phyloP scores from a whole-genome alignment of 345 rosid genomes.

The Ricinus communis region DNA sequence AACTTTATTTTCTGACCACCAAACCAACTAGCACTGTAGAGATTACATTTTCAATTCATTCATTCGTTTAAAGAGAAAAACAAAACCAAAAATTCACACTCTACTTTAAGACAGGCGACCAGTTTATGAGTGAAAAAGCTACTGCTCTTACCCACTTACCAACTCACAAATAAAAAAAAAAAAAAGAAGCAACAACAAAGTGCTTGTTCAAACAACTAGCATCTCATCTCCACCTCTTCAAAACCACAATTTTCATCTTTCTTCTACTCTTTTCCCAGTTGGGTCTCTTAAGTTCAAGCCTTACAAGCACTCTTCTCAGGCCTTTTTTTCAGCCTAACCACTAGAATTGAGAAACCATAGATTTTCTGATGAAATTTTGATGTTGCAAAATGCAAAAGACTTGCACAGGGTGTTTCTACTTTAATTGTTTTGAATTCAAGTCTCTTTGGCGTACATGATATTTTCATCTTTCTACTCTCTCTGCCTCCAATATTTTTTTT shows the following conservation, averaged over 20 bases:
- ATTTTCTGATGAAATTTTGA: neutral
- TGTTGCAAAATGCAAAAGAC: neutral
- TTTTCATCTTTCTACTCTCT: neutral
- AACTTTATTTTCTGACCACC: conserved; percentile 22
- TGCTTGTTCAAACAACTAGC: conserved; percentile 55
- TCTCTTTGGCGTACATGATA: neutral
- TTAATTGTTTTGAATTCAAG: neutral
- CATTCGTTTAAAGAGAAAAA: neutral
- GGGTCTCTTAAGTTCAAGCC: conserved; percentile 29
- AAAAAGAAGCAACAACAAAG: conserved; percentile 24
- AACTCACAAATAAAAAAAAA: neutral
- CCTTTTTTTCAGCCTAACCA: conserved; percentile 21
- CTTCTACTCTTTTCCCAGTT: conserved; percentile 28
- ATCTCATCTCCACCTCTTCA: conserved; percentile 37
- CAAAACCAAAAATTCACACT: neutral
- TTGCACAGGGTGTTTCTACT: neutral
- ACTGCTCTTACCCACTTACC: neutral
- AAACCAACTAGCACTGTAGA: conserved; percentile 13
- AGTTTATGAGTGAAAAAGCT: conserved; percentile 17
- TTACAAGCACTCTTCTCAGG: conserved; percentile 37
- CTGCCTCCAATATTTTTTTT: neutral
- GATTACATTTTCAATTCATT: neutral
- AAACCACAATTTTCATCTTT: conserved; percentile 20
- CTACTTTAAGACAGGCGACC: too few species aligned
- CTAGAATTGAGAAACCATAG: conserved; percentile 9